These are phyloP conservation scores for Globisporangium abappressorium DNA, from an alignment of 352 stramenopile species.

Conservation along the genomic window DNA sequence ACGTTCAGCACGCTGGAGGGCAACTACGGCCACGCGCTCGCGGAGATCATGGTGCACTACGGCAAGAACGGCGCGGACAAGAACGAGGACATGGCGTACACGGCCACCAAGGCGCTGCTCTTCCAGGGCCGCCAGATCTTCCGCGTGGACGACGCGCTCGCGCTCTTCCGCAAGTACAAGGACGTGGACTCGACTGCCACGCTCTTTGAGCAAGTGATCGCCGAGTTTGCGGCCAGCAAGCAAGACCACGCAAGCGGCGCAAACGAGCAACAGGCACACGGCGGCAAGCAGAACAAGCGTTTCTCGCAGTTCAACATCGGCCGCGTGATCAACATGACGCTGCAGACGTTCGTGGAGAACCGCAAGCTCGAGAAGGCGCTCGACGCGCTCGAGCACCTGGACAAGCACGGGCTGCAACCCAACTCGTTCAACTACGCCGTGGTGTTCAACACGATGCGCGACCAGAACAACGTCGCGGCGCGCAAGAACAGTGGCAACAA, in stretches of 20 bases:
- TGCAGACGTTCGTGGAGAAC: constrained; percentile 50
- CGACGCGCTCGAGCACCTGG: constrained; percentile 29
- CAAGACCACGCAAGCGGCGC: constrained; percentile 9
- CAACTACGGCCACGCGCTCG: constrained; percentile 46
- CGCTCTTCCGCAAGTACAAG: constrained; percentile 46
- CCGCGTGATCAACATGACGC: constrained; percentile 40
- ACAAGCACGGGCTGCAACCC: constrained; percentile 28
- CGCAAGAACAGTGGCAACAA: constrained; percentile 17
- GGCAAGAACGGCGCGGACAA: constrained; percentile 27
- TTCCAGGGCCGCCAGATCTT: constrained; percentile 47
- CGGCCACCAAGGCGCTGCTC: constrained; percentile 50
- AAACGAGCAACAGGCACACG: constrained; percentile 2
- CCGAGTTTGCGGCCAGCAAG: constrained; percentile 32
- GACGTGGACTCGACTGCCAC: constrained; percentile 34
- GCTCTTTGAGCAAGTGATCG: constrained; percentile 48
- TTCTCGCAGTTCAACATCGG: constrained; percentile 46
- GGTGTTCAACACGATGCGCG: constrained; percentile 51
- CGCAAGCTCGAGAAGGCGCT: constrained; percentile 35
- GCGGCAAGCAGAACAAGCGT: constrained; percentile 14
- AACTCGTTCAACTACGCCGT: constrained; percentile 41
- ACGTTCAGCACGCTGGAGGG: constrained; percentile 40
- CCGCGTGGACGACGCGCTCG: constrained; percentile 37
- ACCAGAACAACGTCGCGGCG: constrained; percentile 21
- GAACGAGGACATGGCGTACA: constrained; percentile 48
- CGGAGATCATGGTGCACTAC: constrained; percentile 48